These are phyloP conservation scores for Sporothrix pseudoabietina DNA, from an alignment of 2,329 filamentous ascomycete genomes.

Conservation along the genomic window DNA sequence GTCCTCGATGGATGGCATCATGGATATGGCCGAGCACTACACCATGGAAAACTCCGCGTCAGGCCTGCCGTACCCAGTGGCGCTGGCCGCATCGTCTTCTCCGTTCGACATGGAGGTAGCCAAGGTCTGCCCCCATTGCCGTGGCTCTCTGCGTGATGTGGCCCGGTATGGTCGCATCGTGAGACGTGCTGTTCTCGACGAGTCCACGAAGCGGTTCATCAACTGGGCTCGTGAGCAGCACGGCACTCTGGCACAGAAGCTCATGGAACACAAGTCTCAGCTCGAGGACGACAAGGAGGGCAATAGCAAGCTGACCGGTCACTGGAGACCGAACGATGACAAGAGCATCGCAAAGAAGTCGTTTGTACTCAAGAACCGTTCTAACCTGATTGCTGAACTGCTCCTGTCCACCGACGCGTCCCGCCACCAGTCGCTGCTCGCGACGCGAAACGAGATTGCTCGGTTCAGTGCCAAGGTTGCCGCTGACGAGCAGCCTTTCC, in stretches of 20 bases:
- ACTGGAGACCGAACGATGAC: not conserved
- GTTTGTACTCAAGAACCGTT: not conserved
- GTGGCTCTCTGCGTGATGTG: conserved; percentile 51
- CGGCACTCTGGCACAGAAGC: conserved; percentile 37
- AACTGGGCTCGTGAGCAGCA: conserved; percentile 46
- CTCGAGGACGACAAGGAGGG: conserved; percentile 36
- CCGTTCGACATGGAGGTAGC: conserved; percentile 20
- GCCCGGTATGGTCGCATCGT: conserved; percentile 63
- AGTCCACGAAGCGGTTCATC: conserved; percentile 67
- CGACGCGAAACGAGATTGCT: not conserved
- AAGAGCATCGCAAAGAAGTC: not conserved
- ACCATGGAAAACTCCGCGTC: conserved; percentile 40
- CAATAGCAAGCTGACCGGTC: not conserved
- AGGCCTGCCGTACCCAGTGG: conserved; percentile 41
- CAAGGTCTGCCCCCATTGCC: conserved; percentile 58
- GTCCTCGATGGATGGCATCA: conserved; percentile 61
- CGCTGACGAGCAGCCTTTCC: conserved; percentile 54
- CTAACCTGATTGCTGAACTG: not conserved
- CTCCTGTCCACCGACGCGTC: not conserved
- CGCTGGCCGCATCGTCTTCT: not conserved
- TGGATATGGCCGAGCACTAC: conserved; percentile 58
- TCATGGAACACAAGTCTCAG: conserved; percentile 38
- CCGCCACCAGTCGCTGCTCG: not conserved
- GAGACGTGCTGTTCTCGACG: conserved; percentile 61
- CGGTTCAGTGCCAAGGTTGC: not conserved